Evolutionary conservation across 768 basidiomycete species (phyloP).

Genomic region (Rhodocollybia butyracea): DNA sequence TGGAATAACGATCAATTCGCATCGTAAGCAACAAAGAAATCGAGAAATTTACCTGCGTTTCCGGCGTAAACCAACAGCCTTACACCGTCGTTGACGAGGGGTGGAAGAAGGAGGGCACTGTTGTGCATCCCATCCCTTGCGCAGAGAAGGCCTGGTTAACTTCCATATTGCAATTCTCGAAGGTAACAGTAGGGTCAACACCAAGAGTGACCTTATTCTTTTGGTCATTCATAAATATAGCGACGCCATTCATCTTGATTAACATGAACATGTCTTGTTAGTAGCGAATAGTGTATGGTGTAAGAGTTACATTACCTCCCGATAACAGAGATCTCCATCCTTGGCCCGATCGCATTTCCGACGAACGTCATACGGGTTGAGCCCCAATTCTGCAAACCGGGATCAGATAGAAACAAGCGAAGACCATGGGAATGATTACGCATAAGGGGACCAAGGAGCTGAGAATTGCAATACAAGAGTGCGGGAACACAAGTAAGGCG

Average conservation of each 20-base stretch:
- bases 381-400: slow-evolving; percentile 49
- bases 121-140: slow-evolving; percentile 90
- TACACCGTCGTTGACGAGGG: slow-evolving; percentile 79
- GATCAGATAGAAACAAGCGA: neutral
- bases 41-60: slow-evolving; percentile 62
- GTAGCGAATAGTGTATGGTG: too few species aligned
- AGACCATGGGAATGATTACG: slow-evolving; percentile 39
- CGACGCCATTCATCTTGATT: slow-evolving; percentile 87
- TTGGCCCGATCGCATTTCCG: slow-evolving; percentile 64
- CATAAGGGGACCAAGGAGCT: slow-evolving; percentile 68
- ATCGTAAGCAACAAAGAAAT: neutral
- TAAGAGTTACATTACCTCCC: too few species aligned
- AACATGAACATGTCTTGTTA: too few species aligned
- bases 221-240: slow-evolving; percentile 80
- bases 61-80: slow-evolving; percentile 88
- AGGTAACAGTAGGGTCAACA: slow-evolving; percentile 54
- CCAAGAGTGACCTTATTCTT: slow-evolving; percentile 79
- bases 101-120: slow-evolving; percentile 72
- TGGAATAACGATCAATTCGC: slow-evolving; percentile 13
- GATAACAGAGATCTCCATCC: slow-evolving; percentile 76
- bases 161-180: slow-evolving; percentile 72
- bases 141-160: slow-evolving; percentile 78
- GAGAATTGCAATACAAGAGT: slow-evolving; percentile 72
- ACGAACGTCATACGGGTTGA: slow-evolving; percentile 91
- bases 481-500: slow-evolving; percentile 73